These are phyloP conservation scores for Dioscorea cayenensis DNA, from an alignment of 116 monocot genomes.

Conservation along the genomic window DNA sequence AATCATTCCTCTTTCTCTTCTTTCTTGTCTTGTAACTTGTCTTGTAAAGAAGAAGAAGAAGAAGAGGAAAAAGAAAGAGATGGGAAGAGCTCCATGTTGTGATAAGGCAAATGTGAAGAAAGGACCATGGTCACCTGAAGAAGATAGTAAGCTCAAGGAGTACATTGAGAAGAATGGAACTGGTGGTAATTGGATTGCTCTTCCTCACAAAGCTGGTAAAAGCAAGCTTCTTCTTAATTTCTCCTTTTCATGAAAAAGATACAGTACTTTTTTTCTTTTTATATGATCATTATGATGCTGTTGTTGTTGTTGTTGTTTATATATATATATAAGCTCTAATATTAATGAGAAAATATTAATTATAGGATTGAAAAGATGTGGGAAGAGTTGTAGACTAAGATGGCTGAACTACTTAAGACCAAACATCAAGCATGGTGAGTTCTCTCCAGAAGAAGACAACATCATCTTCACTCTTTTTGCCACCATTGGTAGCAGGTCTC, in stretches of 20 bases:
- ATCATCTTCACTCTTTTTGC: slow-evolving; percentile 44
- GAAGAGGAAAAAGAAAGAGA: background rate
- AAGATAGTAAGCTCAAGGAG: slow-evolving; percentile 51
- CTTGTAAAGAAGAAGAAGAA: background rate
- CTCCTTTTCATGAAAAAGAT: too few species aligned
- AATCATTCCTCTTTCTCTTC: background rate
- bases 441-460: slow-evolving; percentile 43
- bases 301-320: background rate
- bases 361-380: slow-evolving; percentile 52
- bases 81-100: slow-evolving; percentile 70
- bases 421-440: slow-evolving; percentile 55
- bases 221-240: background rate
- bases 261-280: too few species aligned
- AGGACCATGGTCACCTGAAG: slow-evolving; percentile 66
- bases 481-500: slow-evolving; percentile 52
- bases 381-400: slow-evolving; percentile 59
- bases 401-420: slow-evolving; percentile 68
- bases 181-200: slow-evolving; percentile 62
- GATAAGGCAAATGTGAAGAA: slow-evolving; percentile 65
- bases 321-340: too few species aligned
- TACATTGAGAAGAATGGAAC: slow-evolving; percentile 52
- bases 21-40: background rate
- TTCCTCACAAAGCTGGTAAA: slow-evolving; percentile 58
- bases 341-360: background rate
- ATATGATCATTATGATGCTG: background rate